phyloP scores from a whole-genome alignment of 2,329 filamentous ascomycete genomes.

The Penicillium sp. region DNA sequence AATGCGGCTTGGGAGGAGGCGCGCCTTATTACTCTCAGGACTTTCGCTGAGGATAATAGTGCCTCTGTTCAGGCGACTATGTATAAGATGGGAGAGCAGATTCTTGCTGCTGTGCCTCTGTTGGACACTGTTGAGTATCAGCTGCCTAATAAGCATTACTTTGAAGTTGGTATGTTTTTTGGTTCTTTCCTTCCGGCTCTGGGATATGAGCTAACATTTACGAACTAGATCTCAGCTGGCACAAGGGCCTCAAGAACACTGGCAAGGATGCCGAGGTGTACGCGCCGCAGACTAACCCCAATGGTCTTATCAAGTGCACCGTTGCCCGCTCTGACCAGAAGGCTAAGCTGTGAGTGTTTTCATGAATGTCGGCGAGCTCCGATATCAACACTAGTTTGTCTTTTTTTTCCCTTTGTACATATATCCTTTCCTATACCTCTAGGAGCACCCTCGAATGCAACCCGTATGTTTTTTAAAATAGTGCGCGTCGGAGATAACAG shows the following conservation, averaged over 20 bases:
- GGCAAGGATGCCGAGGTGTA: constrained; percentile 95
- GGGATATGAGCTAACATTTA: constrained; percentile 6
- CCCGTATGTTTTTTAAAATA: background rate
- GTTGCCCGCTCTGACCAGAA: constrained; percentile 50
- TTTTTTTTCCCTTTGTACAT: constrained; percentile 20
- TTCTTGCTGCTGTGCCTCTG: constrained; percentile 69
- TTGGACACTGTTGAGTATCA: constrained; percentile 73
- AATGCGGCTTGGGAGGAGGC: constrained; percentile 74
- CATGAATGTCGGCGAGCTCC: constrained; percentile 3
- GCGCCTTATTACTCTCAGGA: constrained; percentile 81
- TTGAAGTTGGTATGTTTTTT: constrained; percentile 66
- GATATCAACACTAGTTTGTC: constrained; percentile 3
- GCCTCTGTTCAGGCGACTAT: constrained; percentile 95
- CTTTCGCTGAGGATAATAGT: constrained; percentile 84
- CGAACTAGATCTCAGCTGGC: constrained; percentile 79
- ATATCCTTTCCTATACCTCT: constrained; percentile 24
- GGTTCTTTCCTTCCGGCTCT: background rate
- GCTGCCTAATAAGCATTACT: constrained; percentile 98
- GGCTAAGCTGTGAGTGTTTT: constrained; percentile 31
- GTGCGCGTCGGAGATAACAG: background rate
- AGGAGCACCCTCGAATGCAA: constrained; percentile 7
- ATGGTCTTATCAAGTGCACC: constrained; percentile 92
- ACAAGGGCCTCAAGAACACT: constrained; percentile 91
- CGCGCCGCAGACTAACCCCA: constrained; percentile 86
- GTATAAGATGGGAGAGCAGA: constrained; percentile 96